These are phyloP conservation scores for Microdochium trichocladiopsis DNA, from an alignment of 2,329 filamentous ascomycete genomes.

Conservation along the genomic window DNA sequence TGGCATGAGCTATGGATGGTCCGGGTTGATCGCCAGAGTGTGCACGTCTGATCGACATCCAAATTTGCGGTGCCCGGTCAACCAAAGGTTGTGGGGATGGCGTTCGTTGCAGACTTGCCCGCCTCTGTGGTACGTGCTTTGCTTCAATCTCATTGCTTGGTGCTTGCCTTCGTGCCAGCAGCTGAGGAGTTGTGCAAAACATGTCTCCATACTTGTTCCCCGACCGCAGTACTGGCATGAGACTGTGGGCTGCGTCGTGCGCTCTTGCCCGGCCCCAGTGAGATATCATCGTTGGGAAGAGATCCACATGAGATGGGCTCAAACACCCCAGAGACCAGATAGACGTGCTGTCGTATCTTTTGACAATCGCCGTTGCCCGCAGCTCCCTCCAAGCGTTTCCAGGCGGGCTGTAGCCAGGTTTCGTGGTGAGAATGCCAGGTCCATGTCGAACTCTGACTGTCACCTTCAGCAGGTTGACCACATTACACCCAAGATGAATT, in stretches of 20 bases:
- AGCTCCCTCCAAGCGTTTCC: background rate
- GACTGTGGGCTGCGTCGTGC: background rate
- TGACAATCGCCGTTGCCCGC: background rate
- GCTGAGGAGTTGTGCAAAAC: too few relatives aligned
- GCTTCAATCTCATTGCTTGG: background rate
- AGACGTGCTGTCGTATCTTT: background rate
- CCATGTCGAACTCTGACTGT: background rate
- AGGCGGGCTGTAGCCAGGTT: too few relatives aligned
- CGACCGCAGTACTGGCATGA: background rate
- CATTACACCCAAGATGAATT: too few relatives aligned
- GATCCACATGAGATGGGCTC: background rate
- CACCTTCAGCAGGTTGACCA: constrained; percentile 1
- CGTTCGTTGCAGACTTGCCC: background rate
- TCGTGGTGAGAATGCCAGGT: too few relatives aligned
- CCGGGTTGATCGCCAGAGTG: background rate
- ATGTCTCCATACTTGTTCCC: background rate
- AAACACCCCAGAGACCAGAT: background rate
- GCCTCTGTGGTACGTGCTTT: background rate
- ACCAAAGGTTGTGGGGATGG: background rate
- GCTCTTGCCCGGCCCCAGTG: background rate
- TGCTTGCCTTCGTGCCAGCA: background rate
- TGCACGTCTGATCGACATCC: background rate
- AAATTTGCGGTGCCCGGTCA: background rate
- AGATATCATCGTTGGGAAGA: background rate
- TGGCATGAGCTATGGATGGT: background rate